These are phyloP conservation scores for Stropharia rugosoannulata DNA, from an alignment of 768 basidiomycete species.

Conservation along the genomic window DNA sequence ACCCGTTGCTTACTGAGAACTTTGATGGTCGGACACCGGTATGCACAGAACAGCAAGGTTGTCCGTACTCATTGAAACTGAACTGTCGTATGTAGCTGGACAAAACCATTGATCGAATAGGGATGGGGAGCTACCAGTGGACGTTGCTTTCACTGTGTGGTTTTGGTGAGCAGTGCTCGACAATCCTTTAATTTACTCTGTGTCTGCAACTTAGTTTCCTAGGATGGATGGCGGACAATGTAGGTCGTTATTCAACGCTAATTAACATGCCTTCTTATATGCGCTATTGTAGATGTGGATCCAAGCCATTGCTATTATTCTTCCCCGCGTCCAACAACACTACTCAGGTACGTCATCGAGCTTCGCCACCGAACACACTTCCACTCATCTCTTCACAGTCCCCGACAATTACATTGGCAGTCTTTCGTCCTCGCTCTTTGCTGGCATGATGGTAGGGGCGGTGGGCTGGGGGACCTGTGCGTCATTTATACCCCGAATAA, in stretches of 20 bases:
- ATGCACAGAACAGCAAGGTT: slow-evolving; percentile 11
- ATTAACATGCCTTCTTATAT: background rate
- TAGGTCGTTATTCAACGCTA: slow-evolving; percentile 35
- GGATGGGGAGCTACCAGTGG: slow-evolving; percentile 92
- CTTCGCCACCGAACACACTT: background rate
- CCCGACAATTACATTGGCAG: slow-evolving; percentile 76
- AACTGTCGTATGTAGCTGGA: slow-evolving; percentile 46
- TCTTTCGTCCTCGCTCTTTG: slow-evolving; percentile 87
- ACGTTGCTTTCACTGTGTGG: slow-evolving; percentile 81
- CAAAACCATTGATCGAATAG: slow-evolving; percentile 86
- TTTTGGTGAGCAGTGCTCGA: slow-evolving; percentile 58
- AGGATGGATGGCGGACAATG: slow-evolving; percentile 96
- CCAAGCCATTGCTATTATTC: slow-evolving; percentile 85
- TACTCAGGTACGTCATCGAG: slow-evolving; percentile 55
- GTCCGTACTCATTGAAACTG: background rate
- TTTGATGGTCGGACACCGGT: slow-evolving; percentile 51
- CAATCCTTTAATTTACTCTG: background rate
- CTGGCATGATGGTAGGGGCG: slow-evolving; percentile 97
- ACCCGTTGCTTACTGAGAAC: slow-evolving; percentile 28
- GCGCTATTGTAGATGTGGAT: slow-evolving; percentile 79
- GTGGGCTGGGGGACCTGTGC: slow-evolving; percentile 89
- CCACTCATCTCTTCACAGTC: slow-evolving; percentile 38
- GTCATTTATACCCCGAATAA: slow-evolving; percentile 19
- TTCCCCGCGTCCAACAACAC: slow-evolving; percentile 95
- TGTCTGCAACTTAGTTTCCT: slow-evolving; percentile 6